Conservation (phyloP, 352 stramenopile genomes). For the Saprolegnia diclina region DNA sequence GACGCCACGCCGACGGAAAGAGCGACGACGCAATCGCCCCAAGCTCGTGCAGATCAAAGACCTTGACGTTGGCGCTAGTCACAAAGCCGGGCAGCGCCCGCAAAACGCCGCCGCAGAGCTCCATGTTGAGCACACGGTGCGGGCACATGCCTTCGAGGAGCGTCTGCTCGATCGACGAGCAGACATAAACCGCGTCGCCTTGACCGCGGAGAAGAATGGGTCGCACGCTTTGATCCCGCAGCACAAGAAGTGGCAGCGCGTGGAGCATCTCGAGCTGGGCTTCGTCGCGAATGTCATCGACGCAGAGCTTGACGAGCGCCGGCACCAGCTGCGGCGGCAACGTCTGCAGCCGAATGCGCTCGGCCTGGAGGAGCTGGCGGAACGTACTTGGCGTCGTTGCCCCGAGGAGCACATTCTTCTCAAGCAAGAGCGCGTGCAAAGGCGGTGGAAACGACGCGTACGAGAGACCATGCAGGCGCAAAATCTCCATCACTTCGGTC, state of each 20-base stretch:
- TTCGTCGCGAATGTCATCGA: constrained; percentile 38
- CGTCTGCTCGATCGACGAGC: constrained; percentile 41
- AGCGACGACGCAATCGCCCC: constrained; percentile 35
- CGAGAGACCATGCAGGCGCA: neutral
- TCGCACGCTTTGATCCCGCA: constrained; percentile 43
- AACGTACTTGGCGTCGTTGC: constrained; percentile 54
- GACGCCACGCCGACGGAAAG: constrained; percentile 33
- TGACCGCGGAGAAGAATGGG: constrained; percentile 29
- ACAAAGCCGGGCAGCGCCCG: constrained; percentile 39
- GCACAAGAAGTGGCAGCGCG: constrained; percentile 39
- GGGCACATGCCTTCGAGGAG: constrained; percentile 40
- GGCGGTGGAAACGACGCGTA: constrained; percentile 26
- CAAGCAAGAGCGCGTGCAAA: constrained; percentile 41
- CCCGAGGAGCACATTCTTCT: constrained; percentile 45
- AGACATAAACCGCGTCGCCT: constrained; percentile 38
- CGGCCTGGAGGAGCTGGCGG: constrained; percentile 36
- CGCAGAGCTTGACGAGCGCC: constrained; percentile 47
- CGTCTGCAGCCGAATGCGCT: constrained; percentile 33
- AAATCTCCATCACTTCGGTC: constrained; percentile 3
- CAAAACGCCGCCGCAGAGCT: constrained; percentile 43
- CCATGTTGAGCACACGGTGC: constrained; percentile 34
- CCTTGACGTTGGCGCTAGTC: constrained; percentile 42
- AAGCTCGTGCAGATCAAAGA: constrained; percentile 30
- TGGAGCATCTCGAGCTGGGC: constrained; percentile 31
- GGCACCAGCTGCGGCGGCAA: constrained; percentile 32